phyloP scores from a whole-genome alignment of 2,329 filamentous ascomycete species.

The Alternaria brassicae region DNA sequence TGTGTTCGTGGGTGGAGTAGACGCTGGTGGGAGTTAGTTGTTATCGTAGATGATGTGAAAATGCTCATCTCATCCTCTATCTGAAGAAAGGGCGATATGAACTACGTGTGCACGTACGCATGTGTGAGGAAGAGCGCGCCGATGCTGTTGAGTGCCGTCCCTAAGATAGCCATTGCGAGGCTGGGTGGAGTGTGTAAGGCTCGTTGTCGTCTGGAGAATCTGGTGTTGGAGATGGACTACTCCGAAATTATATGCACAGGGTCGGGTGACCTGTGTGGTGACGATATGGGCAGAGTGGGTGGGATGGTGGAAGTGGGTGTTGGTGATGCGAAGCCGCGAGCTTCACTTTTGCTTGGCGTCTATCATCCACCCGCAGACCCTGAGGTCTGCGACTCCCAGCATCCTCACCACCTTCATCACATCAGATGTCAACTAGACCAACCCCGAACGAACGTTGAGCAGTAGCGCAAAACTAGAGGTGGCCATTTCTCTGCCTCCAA shows the following conservation, averaged over 20 bases:
- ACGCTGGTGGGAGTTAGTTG: slow-evolving; percentile 65
- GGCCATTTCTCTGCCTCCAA: no score
- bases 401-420: neutral
- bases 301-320: slow-evolving; percentile 2
- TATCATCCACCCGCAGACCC: neutral
- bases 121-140: slow-evolving; percentile 83
- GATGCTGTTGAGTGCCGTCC: slow-evolving; percentile 72
- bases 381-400: neutral
- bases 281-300: neutral
- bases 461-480: no score
- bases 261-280: neutral
- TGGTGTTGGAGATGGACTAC: slow-evolving; percentile 7
- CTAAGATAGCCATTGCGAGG: slow-evolving; percentile 71
- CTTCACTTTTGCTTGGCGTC: slow-evolving; percentile 21
- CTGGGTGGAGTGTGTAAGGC: neutral
- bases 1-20: slow-evolving; percentile 95
- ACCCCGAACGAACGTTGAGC: no score
- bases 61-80: neutral
- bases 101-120: slow-evolving; percentile 69
- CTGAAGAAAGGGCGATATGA: neutral
- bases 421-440: neutral
- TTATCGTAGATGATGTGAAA: neutral
- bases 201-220: neutral
- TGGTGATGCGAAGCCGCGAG: slow-evolving; percentile 19
- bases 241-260: neutral